These are phyloP conservation scores for Euclidium syriacum DNA, from an alignment of 345 rosid genomes.

Conservation along the genomic window DNA sequence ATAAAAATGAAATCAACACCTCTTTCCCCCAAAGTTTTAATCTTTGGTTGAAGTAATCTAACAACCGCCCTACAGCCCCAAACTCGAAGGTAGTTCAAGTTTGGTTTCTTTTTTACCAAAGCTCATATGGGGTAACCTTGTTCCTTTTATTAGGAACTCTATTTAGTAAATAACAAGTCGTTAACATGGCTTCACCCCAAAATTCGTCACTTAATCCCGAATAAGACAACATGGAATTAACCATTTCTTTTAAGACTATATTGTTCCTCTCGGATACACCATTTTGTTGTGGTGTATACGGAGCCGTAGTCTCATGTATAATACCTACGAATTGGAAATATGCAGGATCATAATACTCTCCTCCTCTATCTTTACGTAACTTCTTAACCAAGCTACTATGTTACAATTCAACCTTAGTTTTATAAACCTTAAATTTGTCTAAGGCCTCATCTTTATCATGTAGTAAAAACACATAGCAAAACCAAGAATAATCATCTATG, in stretches of 20 bases:
- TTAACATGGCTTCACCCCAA: slow-evolving; percentile 1
- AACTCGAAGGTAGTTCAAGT: not conserved
- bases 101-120: slow-evolving; percentile 7
- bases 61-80: not conserved
- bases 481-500: not conserved
- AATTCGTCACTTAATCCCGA: not conserved
- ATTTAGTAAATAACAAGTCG: not conserved
- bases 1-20: not conserved
- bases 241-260: not conserved
- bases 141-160: not conserved
- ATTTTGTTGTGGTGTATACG: slow-evolving; percentile 8
- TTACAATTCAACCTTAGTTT: not conserved
- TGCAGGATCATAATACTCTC: not conserved
- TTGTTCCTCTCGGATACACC: not conserved
- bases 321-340: not conserved
- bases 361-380: not conserved
- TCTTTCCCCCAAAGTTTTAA: not conserved
- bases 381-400: not conserved
- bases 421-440: not conserved
- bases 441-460: not conserved
- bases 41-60: not conserved
- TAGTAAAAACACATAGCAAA: not conserved
- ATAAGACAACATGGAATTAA: not conserved
- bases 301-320: slow-evolving; percentile 3
- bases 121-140: not conserved